These are phyloP conservation scores for Suhomyces wounanorum DNA, from an alignment of 1,139 yeast species.

Conservation along the genomic window DNA sequence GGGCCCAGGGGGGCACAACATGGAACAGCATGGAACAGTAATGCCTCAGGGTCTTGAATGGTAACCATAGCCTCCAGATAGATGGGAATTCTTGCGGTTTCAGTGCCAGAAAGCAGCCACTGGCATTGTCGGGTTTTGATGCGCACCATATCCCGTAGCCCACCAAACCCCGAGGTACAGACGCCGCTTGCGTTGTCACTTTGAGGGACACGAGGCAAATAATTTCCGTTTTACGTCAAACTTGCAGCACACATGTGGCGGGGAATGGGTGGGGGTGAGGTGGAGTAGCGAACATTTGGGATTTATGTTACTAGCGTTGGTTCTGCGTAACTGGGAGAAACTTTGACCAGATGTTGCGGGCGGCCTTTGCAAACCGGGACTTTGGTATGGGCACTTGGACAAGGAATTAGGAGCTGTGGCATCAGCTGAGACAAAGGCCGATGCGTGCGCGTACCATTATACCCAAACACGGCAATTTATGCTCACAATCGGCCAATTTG, in stretches of 20 bases:
- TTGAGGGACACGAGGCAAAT: background rate
- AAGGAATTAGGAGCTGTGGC: background rate
- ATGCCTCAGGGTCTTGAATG: too few relatives aligned
- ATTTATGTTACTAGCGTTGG: too few relatives aligned
- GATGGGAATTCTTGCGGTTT: too few relatives aligned
- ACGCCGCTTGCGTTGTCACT: background rate
- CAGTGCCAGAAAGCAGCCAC: too few relatives aligned
- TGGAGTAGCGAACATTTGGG: too few relatives aligned
- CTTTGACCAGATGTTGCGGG: background rate
- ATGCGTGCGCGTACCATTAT: background rate
- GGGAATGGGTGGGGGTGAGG: too few relatives aligned
- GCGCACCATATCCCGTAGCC: background rate
- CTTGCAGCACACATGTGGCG: too few relatives aligned
- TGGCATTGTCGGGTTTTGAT: background rate
- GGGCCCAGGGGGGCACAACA: too few relatives aligned
- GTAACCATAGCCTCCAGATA: too few relatives aligned
- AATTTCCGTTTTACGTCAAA: background rate
- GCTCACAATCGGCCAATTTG: background rate
- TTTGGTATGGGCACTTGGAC: background rate
- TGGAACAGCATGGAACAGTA: too few relatives aligned
- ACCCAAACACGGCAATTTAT: background rate
- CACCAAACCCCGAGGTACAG: background rate
- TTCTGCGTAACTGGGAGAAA: background rate
- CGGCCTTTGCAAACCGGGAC: background rate
- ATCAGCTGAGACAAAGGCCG: background rate